Base-by-base conservation (phyloP, 2,329 filamentous ascomycete genomes). In the Colletotrichum viniferum region DNA sequence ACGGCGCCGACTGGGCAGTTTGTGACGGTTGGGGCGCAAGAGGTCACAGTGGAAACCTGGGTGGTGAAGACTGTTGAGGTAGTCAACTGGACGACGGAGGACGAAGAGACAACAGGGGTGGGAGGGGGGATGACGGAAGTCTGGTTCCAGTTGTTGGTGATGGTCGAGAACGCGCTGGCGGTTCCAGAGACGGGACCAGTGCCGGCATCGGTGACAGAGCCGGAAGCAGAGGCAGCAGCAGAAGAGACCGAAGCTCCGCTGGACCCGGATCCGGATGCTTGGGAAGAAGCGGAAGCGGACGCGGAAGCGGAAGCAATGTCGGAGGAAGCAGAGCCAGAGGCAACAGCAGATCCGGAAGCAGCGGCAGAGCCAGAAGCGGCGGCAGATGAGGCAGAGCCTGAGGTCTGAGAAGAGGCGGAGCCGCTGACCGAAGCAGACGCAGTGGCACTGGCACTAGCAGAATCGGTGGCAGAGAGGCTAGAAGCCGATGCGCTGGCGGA, bases 21-120 rank as follows among this genome's bases (percentile, higher is more conserved):
- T 38, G 79, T 80, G 5, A 87, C 81, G 18, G 80, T 79, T 18
- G 89, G 84, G 63, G 86, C 87, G 82, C 90, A 92, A 55, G 87
- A 88, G 79, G 88, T 91, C 82, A 91, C 85, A 78, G 90, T 92
- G 77, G 89, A 86, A 77, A 90, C 80, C 16, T 78, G 78, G 21
- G 84, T 87, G 66, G 83, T 83, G 79, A 82, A 86, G 68, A 87
- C 81, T n/a, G 84, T 85, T 69, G 83, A 86, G 32, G 84, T 85
- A 34, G 79, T 80, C 69, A 80, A 65, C 58, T 69, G 4, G 66
- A 28, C 34, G 55, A 64, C 0, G 16, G 56, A 79, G 7, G 79
- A 77, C 13, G 71, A 70, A 28, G 12, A 32, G 16, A 77, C 78
- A n/a, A 74, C 63, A 13, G 71, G 67, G 14, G 52, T 70, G 26